Percentiles rank a stretch among this genome's conserved stretches.
phyloP scores from a whole-genome alignment of 305 asterid species.

The Vinca major region DNA sequence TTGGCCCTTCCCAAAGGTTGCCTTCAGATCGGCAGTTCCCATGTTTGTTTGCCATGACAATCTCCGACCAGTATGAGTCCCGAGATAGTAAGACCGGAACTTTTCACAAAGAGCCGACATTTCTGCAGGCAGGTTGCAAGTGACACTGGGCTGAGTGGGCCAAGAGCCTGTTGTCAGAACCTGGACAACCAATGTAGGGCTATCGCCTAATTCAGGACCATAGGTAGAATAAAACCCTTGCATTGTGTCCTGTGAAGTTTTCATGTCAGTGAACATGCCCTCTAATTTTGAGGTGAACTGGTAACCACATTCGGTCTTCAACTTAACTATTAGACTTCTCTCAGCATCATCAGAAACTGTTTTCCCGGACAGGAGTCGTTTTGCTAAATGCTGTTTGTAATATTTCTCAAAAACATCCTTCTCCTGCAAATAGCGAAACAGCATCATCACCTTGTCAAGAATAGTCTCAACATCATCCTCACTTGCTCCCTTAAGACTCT shows the following conservation, averaged over 20 bases:
- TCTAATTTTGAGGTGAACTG: slow-evolving; percentile 75
- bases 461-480: slow-evolving; percentile 65
- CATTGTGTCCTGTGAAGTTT: slow-evolving; percentile 75
- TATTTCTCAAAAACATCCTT: slow-evolving; percentile 77
- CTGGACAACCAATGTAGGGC: slow-evolving; percentile 59
- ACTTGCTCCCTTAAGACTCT: slow-evolving; percentile 69
- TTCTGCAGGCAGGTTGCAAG: slow-evolving; percentile 70
- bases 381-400: slow-evolving; percentile 76
- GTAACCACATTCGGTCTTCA: slow-evolving; percentile 79
- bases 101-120: slow-evolving; percentile 58
- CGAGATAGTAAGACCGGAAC: slow-evolving; percentile 67
- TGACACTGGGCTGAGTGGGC: slow-evolving; percentile 61
- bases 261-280: slow-evolving; percentile 86
- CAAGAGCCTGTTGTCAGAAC: slow-evolving; percentile 72
- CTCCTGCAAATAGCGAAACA: slow-evolving; percentile 75
- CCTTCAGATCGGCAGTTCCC: slow-evolving; percentile 85
- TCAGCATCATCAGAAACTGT: slow-evolving; percentile 74
- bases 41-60: slow-evolving; percentile 80
- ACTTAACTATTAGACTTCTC: slow-evolving; percentile 64
- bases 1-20: slow-evolving; percentile 61
- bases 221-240: slow-evolving; percentile 53
- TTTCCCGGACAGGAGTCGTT: slow-evolving; percentile 63
- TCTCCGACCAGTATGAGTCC: slow-evolving; percentile 71
- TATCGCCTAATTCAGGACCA: slow-evolving; percentile 46
- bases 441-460: slow-evolving; percentile 75